These are phyloP conservation scores for Tylopilus sp. DNA, from an alignment of 768 basidiomycete species.

Conservation along the genomic window DNA sequence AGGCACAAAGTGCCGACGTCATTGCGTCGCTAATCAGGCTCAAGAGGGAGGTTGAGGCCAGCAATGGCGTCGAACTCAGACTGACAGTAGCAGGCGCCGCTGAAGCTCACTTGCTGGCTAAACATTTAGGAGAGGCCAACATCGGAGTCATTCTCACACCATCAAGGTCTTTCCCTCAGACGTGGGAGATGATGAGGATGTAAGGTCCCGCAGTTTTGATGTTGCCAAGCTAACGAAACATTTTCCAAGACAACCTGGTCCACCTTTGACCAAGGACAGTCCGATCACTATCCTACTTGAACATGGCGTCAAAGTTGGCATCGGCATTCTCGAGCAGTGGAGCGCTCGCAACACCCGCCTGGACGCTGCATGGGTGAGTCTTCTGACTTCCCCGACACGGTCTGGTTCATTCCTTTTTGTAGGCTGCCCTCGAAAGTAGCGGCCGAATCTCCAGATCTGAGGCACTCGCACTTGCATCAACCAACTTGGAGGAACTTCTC, in stretches of 20 bases:
- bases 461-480: conserved; percentile 52
- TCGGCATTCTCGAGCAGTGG: conserved; percentile 68
- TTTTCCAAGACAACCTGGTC: conserved; percentile 27
- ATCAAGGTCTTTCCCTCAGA: conserved; percentile 63
- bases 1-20: conserved; percentile 73
- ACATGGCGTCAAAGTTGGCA: conserved; percentile 69
- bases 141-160: conserved; percentile 71
- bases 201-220: conserved; percentile 6
- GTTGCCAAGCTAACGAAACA: conserved; percentile 5
- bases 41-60: conserved; percentile 58
- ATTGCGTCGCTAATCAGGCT: conserved; percentile 75
- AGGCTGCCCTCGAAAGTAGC: conserved; percentile 41
- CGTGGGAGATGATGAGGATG: conserved; percentile 59
- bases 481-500: conserved; percentile 50
- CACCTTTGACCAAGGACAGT: conserved; percentile 40
- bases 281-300: conserved; percentile 57
- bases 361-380: conserved; percentile 76
- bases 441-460: conserved; percentile 39
- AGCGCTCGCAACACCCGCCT: conserved; percentile 73
- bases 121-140: conserved; percentile 61
- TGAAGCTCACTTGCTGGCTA: conserved; percentile 72
- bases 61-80: conserved; percentile 41
- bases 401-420: conserved; percentile 1
- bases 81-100: conserved; percentile 64
- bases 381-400: conserved; percentile 7